phyloP scores from a whole-genome alignment of 495 filamentous ascomycete species.

The Annulohypoxylon maeteangense region DNA sequence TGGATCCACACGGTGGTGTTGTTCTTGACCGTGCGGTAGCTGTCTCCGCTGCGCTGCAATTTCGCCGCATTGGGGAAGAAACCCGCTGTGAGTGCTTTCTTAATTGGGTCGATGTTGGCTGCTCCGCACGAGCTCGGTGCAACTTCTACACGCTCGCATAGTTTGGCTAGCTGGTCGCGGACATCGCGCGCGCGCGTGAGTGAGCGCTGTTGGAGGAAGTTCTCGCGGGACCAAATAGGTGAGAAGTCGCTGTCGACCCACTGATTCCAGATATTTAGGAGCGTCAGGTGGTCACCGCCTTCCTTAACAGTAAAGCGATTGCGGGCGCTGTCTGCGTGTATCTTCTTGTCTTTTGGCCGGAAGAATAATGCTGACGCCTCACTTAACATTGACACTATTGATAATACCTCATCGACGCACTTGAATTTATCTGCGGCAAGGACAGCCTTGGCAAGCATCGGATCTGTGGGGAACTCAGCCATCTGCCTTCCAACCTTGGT shows the following conservation, averaged over 20 bases:
- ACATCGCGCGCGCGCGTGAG: slow-evolving; percentile 90
- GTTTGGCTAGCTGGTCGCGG: slow-evolving; percentile 90
- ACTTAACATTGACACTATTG: slow-evolving; percentile 92
- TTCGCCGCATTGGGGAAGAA: slow-evolving; percentile 96
- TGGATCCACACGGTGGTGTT: slow-evolving; percentile 90
- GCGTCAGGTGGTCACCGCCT: slow-evolving; percentile 89
- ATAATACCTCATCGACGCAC: slow-evolving; percentile 95
- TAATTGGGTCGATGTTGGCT: slow-evolving; percentile 77
- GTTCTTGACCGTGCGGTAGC: slow-evolving; percentile 95
- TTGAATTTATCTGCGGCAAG: slow-evolving; percentile 89
- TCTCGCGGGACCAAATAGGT: slow-evolving; percentile 89
- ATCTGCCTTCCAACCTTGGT: slow-evolving; percentile 95
- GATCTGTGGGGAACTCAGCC: slow-evolving; percentile 96
- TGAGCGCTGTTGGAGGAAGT: slow-evolving; percentile 90
- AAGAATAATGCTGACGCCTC: slow-evolving; percentile 92
- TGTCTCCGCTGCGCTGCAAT: slow-evolving; percentile 84
- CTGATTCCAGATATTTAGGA: slow-evolving; percentile 97
- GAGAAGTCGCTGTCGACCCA: slow-evolving; percentile 95
- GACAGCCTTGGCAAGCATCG: slow-evolving; percentile 90
- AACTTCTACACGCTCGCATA: slow-evolving; percentile 92
- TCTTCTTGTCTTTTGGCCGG: slow-evolving; percentile 96
- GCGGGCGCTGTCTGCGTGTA: slow-evolving; percentile 93
- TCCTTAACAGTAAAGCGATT: slow-evolving; percentile 91
- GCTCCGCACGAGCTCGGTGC: slow-evolving; percentile 73
- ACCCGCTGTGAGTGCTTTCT: slow-evolving; percentile 87